Evolutionary conservation across 768 basidiomycete genomes (phyloP).

Genomic region (Strobilomyces confusus): DNA sequence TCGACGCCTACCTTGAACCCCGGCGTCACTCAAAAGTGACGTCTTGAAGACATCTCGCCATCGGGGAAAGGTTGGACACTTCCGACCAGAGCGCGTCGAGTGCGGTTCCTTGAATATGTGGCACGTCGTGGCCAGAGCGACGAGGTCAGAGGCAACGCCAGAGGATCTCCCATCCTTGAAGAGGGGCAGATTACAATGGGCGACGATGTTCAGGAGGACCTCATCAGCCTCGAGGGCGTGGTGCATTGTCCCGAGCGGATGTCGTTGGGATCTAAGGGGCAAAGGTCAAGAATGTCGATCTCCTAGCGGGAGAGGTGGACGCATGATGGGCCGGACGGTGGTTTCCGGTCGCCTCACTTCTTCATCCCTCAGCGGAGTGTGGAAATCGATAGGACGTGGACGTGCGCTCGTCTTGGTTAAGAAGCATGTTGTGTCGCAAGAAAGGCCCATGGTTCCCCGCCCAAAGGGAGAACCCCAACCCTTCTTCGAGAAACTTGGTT

Average conservation of each 20-base stretch:
- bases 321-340: neutral
- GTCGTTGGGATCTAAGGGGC: no score
- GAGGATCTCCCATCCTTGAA: neutral
- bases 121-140: slow-evolving; percentile 14
- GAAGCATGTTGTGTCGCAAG: neutral
- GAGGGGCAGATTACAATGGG: slow-evolving; percentile 4
- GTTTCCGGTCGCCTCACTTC: neutral
- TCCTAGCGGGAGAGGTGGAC: neutral
- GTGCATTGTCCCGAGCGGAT: neutral
- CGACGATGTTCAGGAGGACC: slow-evolving; percentile 11
- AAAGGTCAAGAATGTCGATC: neutral
- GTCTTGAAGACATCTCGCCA: slow-evolving; percentile 11
- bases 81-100: slow-evolving; percentile 17
- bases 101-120: slow-evolving; percentile 18
- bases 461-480: neutral
- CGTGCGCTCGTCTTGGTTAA: neutral
- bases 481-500: neutral
- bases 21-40: neutral
- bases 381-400: neutral
- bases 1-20: neutral
- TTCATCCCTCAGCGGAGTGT: neutral
- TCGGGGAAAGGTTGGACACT: slow-evolving; percentile 8
- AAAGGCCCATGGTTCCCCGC: neutral
- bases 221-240: slow-evolving; percentile 6
- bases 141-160: slow-evolving; percentile 6